Percentiles rank a stretch among this genome's conserved stretches.
Evolutionary conservation across 108 stramenopile species (phyloP).

Genomic region (Skeletonema marinoi): DNA sequence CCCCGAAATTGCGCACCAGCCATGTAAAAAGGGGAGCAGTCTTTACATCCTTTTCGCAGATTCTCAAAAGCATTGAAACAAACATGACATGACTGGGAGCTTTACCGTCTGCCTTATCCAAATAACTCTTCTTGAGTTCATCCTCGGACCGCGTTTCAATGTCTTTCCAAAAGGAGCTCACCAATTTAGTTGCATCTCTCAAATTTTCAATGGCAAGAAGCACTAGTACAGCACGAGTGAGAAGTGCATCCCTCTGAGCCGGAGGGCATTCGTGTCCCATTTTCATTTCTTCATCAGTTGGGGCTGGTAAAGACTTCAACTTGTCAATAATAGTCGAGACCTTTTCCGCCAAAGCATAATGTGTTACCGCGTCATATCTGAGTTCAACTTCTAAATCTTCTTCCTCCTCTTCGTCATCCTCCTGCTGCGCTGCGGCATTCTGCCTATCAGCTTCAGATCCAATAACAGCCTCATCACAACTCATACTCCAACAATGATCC

Average conservation of each 20-base stretch:
- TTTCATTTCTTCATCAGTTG: conserved; percentile 69
- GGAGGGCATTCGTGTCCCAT: conserved; percentile 77
- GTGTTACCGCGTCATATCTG: conserved; percentile 74
- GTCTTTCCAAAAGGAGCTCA: conserved; percentile 52
- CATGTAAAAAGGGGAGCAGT: conserved; percentile 85
- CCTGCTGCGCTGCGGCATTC: conserved; percentile 3
- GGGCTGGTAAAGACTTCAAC: conserved; percentile 67
- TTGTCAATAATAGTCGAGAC: conserved; percentile 58
- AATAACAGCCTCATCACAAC: conserved; percentile 45
- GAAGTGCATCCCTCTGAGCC: conserved; percentile 74
- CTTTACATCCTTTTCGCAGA: conserved; percentile 81
- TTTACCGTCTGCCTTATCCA: conserved; percentile 78
- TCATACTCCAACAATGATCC: conserved; percentile 68
- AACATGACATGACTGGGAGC: conserved; percentile 81
- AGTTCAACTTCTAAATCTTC: conserved; percentile 58
- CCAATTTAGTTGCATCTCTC: conserved; percentile 67
- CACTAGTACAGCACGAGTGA: conserved; percentile 79
- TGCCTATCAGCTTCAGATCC: conserved; percentile 6
- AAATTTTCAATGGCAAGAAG: conserved; percentile 78
- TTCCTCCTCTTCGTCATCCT: conserved; percentile 55
- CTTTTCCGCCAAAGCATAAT: conserved; percentile 80
- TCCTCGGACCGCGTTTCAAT: conserved; percentile 64
- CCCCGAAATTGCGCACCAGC: conserved; percentile 76
- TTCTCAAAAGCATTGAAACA: conserved; percentile 71
- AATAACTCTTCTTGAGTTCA: conserved; percentile 71